A percentile compares a stretch with the other conserved stretches of the same genome.
Conservation (phyloP, 805 yeast species). For the Suhomyces vadensis region DNA sequence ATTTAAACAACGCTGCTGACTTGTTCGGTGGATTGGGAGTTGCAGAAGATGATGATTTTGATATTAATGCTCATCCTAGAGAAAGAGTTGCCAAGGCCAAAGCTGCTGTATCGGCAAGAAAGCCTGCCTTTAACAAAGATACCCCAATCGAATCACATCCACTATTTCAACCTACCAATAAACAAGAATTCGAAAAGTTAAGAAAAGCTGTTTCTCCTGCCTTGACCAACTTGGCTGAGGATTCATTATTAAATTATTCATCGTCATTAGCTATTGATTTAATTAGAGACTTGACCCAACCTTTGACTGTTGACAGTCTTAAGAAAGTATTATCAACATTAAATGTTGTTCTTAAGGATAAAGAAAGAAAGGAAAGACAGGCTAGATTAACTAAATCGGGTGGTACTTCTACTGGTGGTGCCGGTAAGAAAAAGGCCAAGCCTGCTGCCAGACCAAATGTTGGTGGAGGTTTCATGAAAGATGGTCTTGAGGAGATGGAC, state of each 20-base stretch:
- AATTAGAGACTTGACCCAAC: constrained; percentile 79
- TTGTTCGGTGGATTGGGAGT: constrained; percentile 74
- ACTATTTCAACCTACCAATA: constrained; percentile 78
- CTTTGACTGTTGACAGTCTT: constrained; percentile 76
- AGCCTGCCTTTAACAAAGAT: constrained; percentile 49
- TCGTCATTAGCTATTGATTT: constrained; percentile 80
- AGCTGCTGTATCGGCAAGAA: constrained; percentile 34
- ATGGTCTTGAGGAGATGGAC: constrained; percentile 54
- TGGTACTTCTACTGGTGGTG: constrained; percentile 88
- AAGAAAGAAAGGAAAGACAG: constrained; percentile 86
- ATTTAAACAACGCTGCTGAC: constrained; percentile 90
- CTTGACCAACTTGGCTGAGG: constrained; percentile 59
- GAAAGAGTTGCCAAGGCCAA: constrained; percentile 51
- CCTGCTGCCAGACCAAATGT: constrained; percentile 65
- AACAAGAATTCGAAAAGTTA: constrained; percentile 71
- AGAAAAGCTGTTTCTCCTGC: constrained; percentile 69
- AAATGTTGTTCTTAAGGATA: constrained; percentile 77
- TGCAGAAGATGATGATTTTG: constrained; percentile 39
- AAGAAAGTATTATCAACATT: constrained; percentile 85
- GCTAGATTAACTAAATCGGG: constrained; percentile 80
- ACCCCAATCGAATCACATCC: constrained; percentile 72
- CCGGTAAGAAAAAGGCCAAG: constrained; percentile 93
- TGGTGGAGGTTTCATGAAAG: constrained; percentile 59
- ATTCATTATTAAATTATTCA: constrained; percentile 66
- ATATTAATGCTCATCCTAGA: constrained; percentile 52